phyloP scores from a whole-genome alignment of 345 rosid species.

The Eucalyptus dawsonii region DNA sequence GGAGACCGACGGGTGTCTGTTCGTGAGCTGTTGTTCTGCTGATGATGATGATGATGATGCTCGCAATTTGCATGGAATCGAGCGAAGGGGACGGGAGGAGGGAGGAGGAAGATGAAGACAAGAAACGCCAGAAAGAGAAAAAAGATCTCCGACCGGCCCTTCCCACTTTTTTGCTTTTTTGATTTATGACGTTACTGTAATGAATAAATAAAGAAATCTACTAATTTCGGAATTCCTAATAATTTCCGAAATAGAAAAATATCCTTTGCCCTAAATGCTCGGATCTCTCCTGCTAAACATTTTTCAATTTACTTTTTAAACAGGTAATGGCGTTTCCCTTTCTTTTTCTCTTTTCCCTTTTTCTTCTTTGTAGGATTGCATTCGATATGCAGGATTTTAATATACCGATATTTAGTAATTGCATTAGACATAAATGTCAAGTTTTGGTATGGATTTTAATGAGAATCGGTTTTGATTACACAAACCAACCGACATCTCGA shows the following conservation, averaged over 20 bases:
- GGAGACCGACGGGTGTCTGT: background rate
- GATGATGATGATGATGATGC: background rate
- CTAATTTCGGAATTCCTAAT: background rate
- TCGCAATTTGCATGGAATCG: background rate
- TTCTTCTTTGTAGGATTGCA: too few relatives aligned
- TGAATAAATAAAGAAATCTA: background rate
- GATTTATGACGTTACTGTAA: background rate
- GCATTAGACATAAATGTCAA: too few relatives aligned
- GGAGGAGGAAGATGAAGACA: background rate
- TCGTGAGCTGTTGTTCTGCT: background rate
- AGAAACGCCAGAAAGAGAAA: background rate
- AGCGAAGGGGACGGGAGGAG: background rate
- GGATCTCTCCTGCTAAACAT: background rate
- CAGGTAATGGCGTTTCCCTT: background rate
- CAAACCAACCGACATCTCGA: fast-evolving
- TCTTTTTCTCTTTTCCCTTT: background rate
- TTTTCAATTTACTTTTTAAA: background rate
- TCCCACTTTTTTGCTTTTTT: background rate
- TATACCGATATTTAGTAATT: fast-evolving
- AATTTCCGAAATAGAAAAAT: background rate
- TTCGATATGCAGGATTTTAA: background rate
- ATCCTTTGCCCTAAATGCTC: background rate
- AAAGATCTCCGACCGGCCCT: background rate
- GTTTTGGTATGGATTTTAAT: too few relatives aligned
- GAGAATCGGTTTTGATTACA: background rate